Evolutionary conservation across 2,329 filamentous ascomycete genomes (phyloP).

Genomic region (Tolypocladium cylindrosporum): DNA sequence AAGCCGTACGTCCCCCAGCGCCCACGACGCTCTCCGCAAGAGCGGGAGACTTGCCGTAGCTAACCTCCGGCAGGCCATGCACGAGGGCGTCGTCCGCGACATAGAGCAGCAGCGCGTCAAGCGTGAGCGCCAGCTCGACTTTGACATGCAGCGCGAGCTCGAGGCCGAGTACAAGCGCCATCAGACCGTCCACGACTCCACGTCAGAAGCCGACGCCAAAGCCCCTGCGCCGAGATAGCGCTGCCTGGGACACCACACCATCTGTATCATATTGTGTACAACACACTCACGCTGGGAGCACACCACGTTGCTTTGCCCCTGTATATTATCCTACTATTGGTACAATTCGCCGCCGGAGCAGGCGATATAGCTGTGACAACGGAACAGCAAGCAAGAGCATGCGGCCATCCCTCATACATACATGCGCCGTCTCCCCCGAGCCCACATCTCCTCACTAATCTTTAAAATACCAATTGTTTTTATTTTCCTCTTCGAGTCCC

Average conservation of each 20-base stretch:
- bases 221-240: constrained; percentile 13
- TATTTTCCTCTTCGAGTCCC: not conserved
- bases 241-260: not conserved
- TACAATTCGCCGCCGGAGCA: constrained; percentile 7
- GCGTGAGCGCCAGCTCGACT: constrained; percentile 83
- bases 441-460: not conserved
- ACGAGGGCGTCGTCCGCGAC: constrained; percentile 85
- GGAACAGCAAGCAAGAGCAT: not conserved
- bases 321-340: constrained; percentile 10
- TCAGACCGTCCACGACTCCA: constrained; percentile 57
- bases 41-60: too few relatives aligned
- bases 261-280: constrained; percentile 2
- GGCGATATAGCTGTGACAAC: not conserved
- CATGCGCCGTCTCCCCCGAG: constrained; percentile 7
- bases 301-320: not conserved
- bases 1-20: constrained; percentile 49
- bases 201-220: constrained; percentile 12
- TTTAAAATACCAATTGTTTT: not conserved
- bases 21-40: not conserved
- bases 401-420: constrained; percentile 7
- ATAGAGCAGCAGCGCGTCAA: constrained; percentile 90
- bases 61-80: constrained; percentile 63
- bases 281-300: not conserved
- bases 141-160: constrained; percentile 78
- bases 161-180: constrained; percentile 86